Evolutionary conservation across 352 stramenopile genomes (phyloP).

Genomic region (Globisporangium solare): DNA sequence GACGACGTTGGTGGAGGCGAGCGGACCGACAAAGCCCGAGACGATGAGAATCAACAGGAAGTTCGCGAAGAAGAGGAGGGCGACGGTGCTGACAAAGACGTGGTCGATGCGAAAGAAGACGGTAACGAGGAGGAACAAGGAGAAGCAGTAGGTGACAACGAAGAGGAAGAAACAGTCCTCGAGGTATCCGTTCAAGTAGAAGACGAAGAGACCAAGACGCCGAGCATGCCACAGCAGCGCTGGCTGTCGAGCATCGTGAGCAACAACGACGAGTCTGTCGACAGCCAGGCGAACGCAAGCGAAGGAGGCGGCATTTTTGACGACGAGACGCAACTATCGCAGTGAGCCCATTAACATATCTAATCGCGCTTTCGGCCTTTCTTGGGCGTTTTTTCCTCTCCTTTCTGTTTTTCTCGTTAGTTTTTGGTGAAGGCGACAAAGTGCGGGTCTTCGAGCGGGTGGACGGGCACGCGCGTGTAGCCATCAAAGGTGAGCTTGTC

Average conservation of each 20-base stretch:
- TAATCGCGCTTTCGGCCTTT: no score
- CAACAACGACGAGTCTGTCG: conserved; percentile 13
- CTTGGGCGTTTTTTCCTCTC: no score
- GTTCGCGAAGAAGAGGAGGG: conserved; percentile 10
- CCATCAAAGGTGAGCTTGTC: conserved; percentile 64
- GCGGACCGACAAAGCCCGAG: background rate
- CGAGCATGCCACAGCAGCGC: conserved; percentile 2
- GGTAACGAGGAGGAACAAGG: conserved; percentile 10
- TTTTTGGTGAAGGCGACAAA: conserved; percentile 53
- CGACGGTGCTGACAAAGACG: conserved; percentile 14
- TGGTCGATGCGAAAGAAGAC: conserved; percentile 7
- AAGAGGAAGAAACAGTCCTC: background rate
- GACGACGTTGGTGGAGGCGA: background rate
- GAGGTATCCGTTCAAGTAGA: conserved; percentile 1
- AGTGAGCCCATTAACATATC: background rate
- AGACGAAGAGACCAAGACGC: background rate
- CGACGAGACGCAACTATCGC: conserved; percentile 32
- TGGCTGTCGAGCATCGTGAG: conserved; percentile 10
- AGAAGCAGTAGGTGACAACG: conserved; percentile 1
- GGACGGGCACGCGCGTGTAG: conserved; percentile 38
- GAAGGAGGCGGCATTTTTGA: conserved; percentile 31
- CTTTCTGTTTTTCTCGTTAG: background rate
- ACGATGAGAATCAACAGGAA: conserved; percentile 10
- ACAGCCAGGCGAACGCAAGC: conserved; percentile 19
- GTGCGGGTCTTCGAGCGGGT: conserved; percentile 60